phyloP scores from a whole-genome alignment of 2,329 filamentous ascomycete species.

The Pseudogymnoascus sp. region DNA sequence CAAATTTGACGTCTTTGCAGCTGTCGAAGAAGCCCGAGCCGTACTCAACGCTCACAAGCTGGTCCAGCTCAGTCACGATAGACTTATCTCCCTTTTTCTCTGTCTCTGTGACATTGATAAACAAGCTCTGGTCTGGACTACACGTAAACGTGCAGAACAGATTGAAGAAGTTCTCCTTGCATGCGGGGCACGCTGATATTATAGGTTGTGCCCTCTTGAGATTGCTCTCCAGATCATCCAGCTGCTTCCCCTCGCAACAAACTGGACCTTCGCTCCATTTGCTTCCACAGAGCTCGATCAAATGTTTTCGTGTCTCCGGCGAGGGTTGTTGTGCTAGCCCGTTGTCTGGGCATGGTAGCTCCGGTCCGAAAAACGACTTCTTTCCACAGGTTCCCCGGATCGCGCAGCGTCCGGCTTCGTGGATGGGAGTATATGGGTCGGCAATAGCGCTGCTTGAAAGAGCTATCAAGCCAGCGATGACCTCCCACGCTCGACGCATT shows the following conservation, averaged over 20 bases:
- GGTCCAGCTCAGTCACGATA: conserved; percentile 83
- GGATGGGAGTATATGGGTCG: conserved; percentile 43
- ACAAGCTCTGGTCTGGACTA: conserved; percentile 91
- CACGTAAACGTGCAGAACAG: conserved; percentile 97
- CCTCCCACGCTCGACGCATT: background rate
- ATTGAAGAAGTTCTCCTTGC: conserved; percentile 98
- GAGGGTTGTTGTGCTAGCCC: conserved; percentile 69
- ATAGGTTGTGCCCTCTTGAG: conserved; percentile 81
- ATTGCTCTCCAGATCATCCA: conserved; percentile 74
- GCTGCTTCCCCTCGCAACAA: conserved; percentile 77
- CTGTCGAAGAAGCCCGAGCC: conserved; percentile 88
- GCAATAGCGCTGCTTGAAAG: conserved; percentile 14
- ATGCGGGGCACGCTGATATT: conserved; percentile 89
- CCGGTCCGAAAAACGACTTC: conserved; percentile 79
- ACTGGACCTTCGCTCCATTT: conserved; percentile 80
- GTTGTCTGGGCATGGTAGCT: conserved; percentile 91
- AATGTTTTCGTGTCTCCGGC: conserved; percentile 62
- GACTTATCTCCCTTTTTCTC: conserved; percentile 47
- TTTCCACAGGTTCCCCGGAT: conserved; percentile 89
- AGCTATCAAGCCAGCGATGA: background rate
- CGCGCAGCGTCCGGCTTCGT: conserved; percentile 82
- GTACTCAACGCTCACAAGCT: conserved; percentile 77
- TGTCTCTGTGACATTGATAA: conserved; percentile 82
- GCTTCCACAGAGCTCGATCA: conserved; percentile 77
- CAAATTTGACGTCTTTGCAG: conserved; percentile 98